Evolutionary conservation across 768 basidiomycete genomes (phyloP).

Genomic region (Lactifluus echinatus): DNA sequence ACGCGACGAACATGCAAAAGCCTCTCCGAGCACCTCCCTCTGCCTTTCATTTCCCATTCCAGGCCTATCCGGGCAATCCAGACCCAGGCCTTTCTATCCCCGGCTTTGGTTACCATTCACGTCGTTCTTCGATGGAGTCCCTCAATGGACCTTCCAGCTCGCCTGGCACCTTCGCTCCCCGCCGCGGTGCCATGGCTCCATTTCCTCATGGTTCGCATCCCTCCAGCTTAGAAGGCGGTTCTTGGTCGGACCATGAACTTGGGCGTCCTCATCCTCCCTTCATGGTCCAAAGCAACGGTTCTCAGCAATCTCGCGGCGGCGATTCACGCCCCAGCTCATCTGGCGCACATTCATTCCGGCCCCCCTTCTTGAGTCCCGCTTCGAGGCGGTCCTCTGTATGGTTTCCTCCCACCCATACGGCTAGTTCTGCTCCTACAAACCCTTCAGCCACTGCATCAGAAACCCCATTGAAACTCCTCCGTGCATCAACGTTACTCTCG

Average conservation of each 20-base stretch:
- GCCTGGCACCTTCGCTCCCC: background rate
- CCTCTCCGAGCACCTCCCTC: constrained; percentile 32
- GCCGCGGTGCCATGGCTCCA: constrained; percentile 23
- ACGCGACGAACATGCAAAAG: constrained; percentile 5
- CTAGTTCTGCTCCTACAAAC: constrained; percentile 10
- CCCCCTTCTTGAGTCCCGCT: constrained; percentile 62
- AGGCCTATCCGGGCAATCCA: constrained; percentile 57
- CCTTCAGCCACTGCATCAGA: constrained; percentile 14
- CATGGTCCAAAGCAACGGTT: constrained; percentile 10
- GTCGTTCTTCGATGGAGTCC: constrained; percentile 37
- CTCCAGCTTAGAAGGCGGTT: constrained; percentile 23
- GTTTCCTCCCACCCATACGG: constrained; percentile 45
- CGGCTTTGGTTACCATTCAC: constrained; percentile 24
- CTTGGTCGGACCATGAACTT: constrained; percentile 11
- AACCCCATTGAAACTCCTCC: constrained; percentile 12
- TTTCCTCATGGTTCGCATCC: constrained; percentile 23
- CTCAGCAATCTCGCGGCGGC: constrained; percentile 1
- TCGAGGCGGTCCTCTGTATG: constrained; percentile 59
- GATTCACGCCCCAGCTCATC: background rate
- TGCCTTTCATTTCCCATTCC: constrained; percentile 42
- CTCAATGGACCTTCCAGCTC: constrained; percentile 20
- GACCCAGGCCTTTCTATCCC: constrained; percentile 45
- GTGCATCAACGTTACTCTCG: constrained; percentile 42
- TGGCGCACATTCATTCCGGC: constrained; percentile 39
- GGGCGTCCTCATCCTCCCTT: constrained; percentile 16